Evolutionary conservation across 1,139 yeast genomes (phyloP).

Genomic region (Blastobotrys malaysiensis): DNA sequence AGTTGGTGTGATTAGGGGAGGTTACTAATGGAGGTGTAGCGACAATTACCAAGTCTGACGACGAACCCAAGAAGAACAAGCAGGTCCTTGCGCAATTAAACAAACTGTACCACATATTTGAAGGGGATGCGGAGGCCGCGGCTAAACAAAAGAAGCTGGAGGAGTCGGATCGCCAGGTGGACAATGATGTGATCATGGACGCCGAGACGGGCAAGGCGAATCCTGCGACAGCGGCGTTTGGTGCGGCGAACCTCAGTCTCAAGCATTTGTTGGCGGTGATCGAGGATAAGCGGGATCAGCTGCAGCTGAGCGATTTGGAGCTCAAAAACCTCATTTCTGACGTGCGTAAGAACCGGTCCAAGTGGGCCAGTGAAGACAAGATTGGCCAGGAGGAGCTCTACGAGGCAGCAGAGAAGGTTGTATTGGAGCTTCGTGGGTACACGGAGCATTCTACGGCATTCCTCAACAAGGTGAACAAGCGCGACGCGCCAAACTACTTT

Average conservation of each 20-base stretch:
- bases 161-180: constrained; percentile 70
- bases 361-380: constrained; percentile 93
- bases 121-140: constrained; percentile 73
- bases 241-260: constrained; percentile 76
- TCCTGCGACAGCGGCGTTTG: constrained; percentile 45
- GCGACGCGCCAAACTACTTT: constrained; percentile 97
- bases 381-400: constrained; percentile 96
- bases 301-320: constrained; percentile 77
- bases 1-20: not conserved
- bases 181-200: constrained; percentile 30
- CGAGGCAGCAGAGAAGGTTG: constrained; percentile 95
- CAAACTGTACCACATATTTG: constrained; percentile 72
- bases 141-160: constrained; percentile 73
- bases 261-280: constrained; percentile 76
- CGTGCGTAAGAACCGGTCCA: constrained; percentile 89
- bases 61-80: constrained; percentile 14
- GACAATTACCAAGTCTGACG: constrained; percentile 10
- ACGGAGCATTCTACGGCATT: constrained; percentile 98
- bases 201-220: constrained; percentile 8
- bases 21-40: constrained; percentile 1
- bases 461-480: constrained; percentile 84
- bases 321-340: constrained; percentile 81
- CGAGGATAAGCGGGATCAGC: constrained; percentile 68
- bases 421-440: constrained; percentile 78
- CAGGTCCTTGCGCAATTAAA: constrained; percentile 34